Evolutionary conservation across 257 asterid genomes (phyloP).

Genomic region (Solanum bukasovii): DNA sequence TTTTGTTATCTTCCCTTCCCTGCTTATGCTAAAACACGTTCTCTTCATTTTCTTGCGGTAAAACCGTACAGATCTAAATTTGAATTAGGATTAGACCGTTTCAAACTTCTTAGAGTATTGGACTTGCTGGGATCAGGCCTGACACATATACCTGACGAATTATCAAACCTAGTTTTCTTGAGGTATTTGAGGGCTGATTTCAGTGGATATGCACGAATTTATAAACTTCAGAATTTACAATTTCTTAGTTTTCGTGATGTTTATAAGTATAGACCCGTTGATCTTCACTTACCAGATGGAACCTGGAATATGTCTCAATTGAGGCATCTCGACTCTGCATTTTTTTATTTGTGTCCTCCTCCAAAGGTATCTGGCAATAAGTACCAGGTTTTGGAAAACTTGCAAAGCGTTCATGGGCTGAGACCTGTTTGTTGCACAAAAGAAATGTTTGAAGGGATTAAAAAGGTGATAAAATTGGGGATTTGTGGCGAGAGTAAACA

Average conservation of each 20-base stretch:
- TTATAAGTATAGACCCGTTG: fast-evolving
- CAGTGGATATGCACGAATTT: background rate
- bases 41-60: background rate
- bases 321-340: too few relatives aligned
- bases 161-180: background rate
- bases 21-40: background rate
- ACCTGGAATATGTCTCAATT: too few relatives aligned
- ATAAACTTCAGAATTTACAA: background rate
- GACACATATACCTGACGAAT: fast-evolving
- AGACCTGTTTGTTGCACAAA: background rate
- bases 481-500: fast-evolving
- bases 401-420: background rate
- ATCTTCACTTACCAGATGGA: too few relatives aligned
- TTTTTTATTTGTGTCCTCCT: background rate
- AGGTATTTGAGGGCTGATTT: background rate
- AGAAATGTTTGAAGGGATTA: background rate
- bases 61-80: fast-evolving
- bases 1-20: background rate
- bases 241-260: too few relatives aligned
- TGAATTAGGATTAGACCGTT: background rate
- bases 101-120: background rate
- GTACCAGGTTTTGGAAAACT: background rate
- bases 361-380: too few relatives aligned
- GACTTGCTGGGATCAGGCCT: background rate
- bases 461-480: background rate